Conservation (phyloP, 768 basidiomycete genomes). For the Mycena filopes region DNA sequence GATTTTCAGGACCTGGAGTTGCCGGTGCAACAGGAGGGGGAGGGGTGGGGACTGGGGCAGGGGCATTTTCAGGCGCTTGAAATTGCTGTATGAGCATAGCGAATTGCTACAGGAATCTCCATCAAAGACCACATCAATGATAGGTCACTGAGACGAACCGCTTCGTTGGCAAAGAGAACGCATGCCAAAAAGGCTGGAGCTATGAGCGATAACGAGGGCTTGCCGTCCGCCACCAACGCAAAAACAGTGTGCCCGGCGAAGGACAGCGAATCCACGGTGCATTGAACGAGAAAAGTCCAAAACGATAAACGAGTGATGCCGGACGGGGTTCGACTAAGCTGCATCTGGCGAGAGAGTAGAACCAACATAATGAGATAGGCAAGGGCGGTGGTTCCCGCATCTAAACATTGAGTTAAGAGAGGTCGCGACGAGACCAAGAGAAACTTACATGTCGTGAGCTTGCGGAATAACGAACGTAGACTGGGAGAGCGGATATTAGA, state of each 20-base stretch:
- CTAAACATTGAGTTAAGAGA: slow-evolving; percentile 49
- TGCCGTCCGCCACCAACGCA: slow-evolving; percentile 85
- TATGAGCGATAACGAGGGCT: slow-evolving; percentile 82
- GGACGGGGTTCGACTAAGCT: slow-evolving; percentile 80
- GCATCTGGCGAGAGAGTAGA: slow-evolving; percentile 79
- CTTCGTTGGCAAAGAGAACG: slow-evolving; percentile 83
- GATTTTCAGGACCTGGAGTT: slow-evolving; percentile 20
- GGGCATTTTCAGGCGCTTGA: slow-evolving; percentile 77
- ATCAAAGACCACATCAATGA: not conserved
- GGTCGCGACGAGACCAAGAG: not conserved
- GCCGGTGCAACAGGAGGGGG: slow-evolving; percentile 28
- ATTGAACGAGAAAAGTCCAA: slow-evolving; percentile 85
- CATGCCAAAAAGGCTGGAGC: slow-evolving; percentile 89
- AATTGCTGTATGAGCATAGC: slow-evolving; percentile 83
- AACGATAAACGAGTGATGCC: slow-evolving; percentile 82
- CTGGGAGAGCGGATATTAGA: slow-evolving; percentile 40
- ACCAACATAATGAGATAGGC: slow-evolving; percentile 74
- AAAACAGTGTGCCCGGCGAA: slow-evolving; percentile 93
- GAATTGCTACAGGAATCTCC: slow-evolving; percentile 73
- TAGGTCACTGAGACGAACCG: slow-evolving; percentile 59
- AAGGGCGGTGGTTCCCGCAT: slow-evolving; percentile 77
- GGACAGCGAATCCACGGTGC: slow-evolving; percentile 82
- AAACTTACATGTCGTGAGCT: slow-evolving; percentile 71
- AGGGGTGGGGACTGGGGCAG: slow-evolving; percentile 32
- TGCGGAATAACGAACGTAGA: slow-evolving; percentile 75